Evolutionary conservation across 306 rosid genomes (phyloP), one percentile per base, ranked within the genome.

Genomic region (Phaseolus lunatus): DNA sequence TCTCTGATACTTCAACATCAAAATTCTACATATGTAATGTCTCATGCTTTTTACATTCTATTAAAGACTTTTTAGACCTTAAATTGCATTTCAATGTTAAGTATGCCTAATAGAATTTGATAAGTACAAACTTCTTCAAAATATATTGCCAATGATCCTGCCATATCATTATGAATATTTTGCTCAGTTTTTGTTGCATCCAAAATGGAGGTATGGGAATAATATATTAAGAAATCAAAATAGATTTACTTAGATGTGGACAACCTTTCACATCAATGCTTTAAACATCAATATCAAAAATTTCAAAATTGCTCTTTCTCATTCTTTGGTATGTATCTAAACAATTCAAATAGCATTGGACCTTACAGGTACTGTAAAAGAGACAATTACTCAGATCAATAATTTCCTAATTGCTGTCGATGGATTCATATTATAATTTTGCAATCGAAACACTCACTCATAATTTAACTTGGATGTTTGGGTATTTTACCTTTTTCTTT

Each of bases 271-370:
- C 26, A 6, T 62, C 22, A 33, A 27, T 65, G 71, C 14, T 54
- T 54, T 27, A 54, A 54, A 54, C 19, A 54, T 72, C 71, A 82
- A 24, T 49, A 68, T 23, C 56, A 33, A 43, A 43, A 41, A 47
- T 50, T 70, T 64, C 72, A 54, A 20, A 78, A 26, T 19, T 6
- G 9, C 13, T 67, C 72, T 54, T 73, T 78, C 73, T 75, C 33
- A 37, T 72, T 72, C 74, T 20, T n/a, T 77, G 77, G 69, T 68
- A 50, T 44, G 57, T 67, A 76, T 26, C 72, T 39, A 75, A 73
- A 75, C 57, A 63, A 58, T 74, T 81, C 69, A 70, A 78, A 23
- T 41, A 22, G 59, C 67, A 64, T 3, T 65, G 31, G 39, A 43
- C 35, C 67, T 72, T 22, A 58, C 72, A 78, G 44, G 47, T 52